phyloP scores from a whole-genome alignment of 2,329 filamentous ascomycete species.

The Knufia petricola region DNA sequence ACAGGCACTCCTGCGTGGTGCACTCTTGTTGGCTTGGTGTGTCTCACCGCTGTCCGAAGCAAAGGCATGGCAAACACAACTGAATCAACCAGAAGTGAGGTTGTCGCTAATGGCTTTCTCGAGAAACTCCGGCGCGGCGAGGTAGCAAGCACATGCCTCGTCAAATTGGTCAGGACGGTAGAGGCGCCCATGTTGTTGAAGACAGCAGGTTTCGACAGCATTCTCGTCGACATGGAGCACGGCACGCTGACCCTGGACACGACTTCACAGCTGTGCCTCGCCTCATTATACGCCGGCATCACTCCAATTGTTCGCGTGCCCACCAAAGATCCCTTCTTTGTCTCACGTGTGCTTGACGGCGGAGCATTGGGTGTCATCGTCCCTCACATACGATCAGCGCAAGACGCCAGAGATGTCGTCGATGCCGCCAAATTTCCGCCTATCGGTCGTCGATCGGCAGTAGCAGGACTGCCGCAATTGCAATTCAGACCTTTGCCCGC shows the following conservation, averaged over 20 bases:
- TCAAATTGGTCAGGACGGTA: conserved; percentile 29
- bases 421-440: conserved; percentile 32
- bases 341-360: conserved; percentile 33
- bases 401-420: conserved; percentile 31
- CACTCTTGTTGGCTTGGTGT: no score
- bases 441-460: conserved; percentile 25
- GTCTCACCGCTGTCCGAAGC: no score
- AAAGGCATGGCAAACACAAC: no score
- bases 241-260: conserved; percentile 31
- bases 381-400: conserved; percentile 32
- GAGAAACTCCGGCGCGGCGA: no score
- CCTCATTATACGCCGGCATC: conserved; percentile 32
- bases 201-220: conserved; percentile 33
- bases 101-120: no score
- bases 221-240: conserved; percentile 41
- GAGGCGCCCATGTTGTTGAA: conserved; percentile 33
- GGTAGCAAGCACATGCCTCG: neutral
- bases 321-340: conserved; percentile 31
- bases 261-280: conserved; percentile 31
- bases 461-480: neutral
- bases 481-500: neutral
- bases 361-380: conserved; percentile 35
- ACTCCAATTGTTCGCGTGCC: conserved; percentile 36
- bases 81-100: no score
- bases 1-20: no score